Conservation (phyloP, 2,329 filamentous ascomycete species). For the Lasiodiplodia theobromae region DNA sequence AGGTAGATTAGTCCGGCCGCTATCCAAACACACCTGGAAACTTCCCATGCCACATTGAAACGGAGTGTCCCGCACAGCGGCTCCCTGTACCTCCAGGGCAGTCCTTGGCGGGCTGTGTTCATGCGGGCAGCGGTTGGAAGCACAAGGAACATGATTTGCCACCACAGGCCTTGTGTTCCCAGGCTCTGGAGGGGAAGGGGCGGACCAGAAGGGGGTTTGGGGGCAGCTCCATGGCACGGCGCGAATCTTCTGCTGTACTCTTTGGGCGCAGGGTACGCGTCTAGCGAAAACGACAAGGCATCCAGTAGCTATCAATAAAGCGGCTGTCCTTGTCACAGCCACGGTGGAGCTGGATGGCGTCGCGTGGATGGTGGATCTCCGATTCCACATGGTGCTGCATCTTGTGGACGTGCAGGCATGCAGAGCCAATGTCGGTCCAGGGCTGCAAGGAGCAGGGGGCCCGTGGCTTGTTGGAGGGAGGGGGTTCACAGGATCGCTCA, state of each 20-base stretch:
- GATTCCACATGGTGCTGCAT: constrained; percentile 22
- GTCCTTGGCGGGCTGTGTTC: neutral
- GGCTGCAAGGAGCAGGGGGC: constrained; percentile 26
- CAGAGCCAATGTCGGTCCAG: constrained; percentile 11
- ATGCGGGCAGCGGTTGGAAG: constrained; percentile 11
- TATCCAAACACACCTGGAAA: neutral
- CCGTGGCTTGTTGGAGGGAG: neutral
- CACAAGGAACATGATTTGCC: constrained; percentile 19
- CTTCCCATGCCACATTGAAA: neutral
- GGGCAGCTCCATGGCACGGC: constrained; percentile 6
- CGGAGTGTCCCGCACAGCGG: neutral
- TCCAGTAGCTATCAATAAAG: constrained; percentile 17
- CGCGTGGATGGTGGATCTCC: constrained; percentile 24
- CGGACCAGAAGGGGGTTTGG: constrained; percentile 8
- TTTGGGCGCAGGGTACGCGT: neutral
- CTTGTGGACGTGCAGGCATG: constrained; percentile 17
- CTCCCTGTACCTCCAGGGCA: constrained; percentile 2
- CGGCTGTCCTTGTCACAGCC: constrained; percentile 15
- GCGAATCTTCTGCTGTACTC: constrained; percentile 15
- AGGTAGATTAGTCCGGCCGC: neutral
- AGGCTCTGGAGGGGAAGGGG: neutral
- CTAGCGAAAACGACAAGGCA: neutral
- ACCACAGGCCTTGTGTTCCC: constrained; percentile 1
- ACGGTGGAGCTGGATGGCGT: constrained; percentile 7
- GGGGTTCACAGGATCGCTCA: constrained; percentile 12